phyloP scores from a whole-genome alignment of 2,329 filamentous ascomycete species.

The Cercospora zeae-maydis region DNA sequence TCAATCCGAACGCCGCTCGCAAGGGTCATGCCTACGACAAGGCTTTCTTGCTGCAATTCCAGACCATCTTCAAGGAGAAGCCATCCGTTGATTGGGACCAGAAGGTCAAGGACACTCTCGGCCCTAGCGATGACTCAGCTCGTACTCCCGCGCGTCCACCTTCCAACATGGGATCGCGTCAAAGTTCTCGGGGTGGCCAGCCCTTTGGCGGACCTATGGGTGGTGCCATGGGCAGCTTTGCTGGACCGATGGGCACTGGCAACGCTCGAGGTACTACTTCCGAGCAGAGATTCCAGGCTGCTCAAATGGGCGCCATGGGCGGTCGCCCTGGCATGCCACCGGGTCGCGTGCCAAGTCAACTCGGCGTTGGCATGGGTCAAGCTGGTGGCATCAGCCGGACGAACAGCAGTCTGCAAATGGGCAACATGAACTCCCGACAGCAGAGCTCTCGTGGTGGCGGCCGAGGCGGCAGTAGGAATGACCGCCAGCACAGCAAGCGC shows the following conservation, averaged over 20 bases:
- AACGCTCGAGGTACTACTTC: constrained; percentile 72
- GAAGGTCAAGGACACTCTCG: constrained; percentile 79
- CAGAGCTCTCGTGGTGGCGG: constrained; percentile 50
- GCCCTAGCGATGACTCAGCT: constrained; percentile 68
- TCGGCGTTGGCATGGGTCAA: constrained; percentile 49
- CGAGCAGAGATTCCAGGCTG: constrained; percentile 61
- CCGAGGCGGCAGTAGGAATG: constrained; percentile 61
- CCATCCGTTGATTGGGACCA: constrained; percentile 89
- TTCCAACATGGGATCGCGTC: constrained; percentile 49
- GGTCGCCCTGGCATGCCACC: constrained; percentile 42
- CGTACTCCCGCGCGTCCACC: constrained; percentile 57
- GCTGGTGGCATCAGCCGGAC: constrained; percentile 59
- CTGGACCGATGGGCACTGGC: constrained; percentile 52
- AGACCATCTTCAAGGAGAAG: constrained; percentile 93
- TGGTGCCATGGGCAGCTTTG: constrained; percentile 31
- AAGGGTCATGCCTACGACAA: constrained; percentile 92
- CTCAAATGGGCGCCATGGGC: constrained; percentile 27
- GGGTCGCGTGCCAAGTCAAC: constrained; percentile 56
- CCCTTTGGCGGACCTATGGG: constrained; percentile 65
- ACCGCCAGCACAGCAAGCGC: constrained; percentile 48
- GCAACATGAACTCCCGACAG: constrained; percentile 61
- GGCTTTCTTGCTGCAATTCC: constrained; percentile 92
- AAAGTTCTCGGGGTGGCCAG: constrained; percentile 39
- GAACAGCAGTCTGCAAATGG: constrained; percentile 56
- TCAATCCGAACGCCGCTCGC: constrained; percentile 77